Evolutionary conservation across 345 rosid genomes (phyloP).

Genomic region (Eucalyptus polyanthemos): DNA sequence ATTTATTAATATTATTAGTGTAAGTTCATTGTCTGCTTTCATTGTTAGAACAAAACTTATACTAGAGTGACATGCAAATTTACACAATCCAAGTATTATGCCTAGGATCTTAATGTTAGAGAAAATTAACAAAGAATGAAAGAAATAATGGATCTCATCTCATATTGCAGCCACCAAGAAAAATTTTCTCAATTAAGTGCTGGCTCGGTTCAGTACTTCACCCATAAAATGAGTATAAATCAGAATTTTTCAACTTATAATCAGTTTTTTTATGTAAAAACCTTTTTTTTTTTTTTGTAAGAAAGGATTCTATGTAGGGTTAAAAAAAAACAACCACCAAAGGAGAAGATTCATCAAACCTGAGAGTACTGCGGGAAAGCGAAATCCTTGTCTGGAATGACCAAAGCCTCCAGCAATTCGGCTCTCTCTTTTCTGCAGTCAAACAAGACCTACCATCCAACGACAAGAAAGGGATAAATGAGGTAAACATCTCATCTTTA

Average conservation of each 20-base stretch:
- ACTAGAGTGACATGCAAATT: not conserved
- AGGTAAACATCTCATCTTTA: not conserved
- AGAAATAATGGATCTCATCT: not conserved
- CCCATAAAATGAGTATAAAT: not conserved
- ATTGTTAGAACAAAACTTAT: not conserved
- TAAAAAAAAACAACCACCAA: not conserved
- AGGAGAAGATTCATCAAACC: not conserved
- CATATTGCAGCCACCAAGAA: not conserved
- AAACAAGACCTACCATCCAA: not conserved
- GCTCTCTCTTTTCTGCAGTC: conserved; percentile 11
- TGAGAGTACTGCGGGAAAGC: not conserved
- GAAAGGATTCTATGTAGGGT: not conserved
- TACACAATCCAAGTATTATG: not conserved
- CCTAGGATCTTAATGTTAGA: not conserved
- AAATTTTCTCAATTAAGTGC: not conserved
- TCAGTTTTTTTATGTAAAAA: not conserved
- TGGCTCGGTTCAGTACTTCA: not conserved
- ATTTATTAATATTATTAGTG: no score
- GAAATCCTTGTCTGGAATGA: conserved; percentile 6
- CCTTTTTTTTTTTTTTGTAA: not conserved
- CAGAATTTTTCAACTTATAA: not conserved
- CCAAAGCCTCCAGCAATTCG: conserved; percentile 20
- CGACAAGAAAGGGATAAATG: not conserved
- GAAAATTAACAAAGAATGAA: not conserved
- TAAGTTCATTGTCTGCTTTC: no score